Percentiles rank a stretch among this genome's conserved stretches.
Conservation (phyloP, 2,329 filamentous ascomycete species). For the Lecanicillium sp. region DNA sequence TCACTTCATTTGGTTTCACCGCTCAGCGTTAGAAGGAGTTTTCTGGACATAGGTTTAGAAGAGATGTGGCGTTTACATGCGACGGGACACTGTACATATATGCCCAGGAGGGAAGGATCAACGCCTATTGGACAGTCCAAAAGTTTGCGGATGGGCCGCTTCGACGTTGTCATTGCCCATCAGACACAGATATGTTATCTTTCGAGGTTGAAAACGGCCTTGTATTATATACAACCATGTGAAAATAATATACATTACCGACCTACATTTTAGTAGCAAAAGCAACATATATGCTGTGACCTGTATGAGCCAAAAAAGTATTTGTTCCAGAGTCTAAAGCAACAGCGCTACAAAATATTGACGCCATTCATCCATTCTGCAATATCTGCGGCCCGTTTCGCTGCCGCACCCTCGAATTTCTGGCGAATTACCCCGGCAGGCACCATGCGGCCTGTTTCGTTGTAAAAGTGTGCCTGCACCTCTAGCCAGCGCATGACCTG, state of each 20-base stretch:
- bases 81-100: conserved; percentile 6
- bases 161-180: no score
- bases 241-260: no score
- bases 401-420: conserved; percentile 21
- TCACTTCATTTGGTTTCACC: neutral
- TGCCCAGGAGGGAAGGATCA: neutral
- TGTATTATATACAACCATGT: no score
- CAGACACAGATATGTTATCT: no score
- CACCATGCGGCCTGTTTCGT: conserved; percentile 36
- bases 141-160: neutral
- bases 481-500: conserved; percentile 32
- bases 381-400: neutral
- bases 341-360: neutral
- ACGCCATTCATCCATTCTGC: neutral
- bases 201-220: no score
- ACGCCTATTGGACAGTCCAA: neutral
- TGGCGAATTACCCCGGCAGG: conserved; percentile 31
- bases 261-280: no score
- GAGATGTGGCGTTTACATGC: neutral
- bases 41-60: conserved; percentile 3
- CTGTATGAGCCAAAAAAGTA: no score
- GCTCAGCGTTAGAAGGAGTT: conserved; percentile 6
- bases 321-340: neutral
- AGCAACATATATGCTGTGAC: no score
- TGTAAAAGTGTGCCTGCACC: conserved; percentile 39